Conservation (phyloP, 352 stramenopile genomes). For the Phytophthora tubulina region DNA sequence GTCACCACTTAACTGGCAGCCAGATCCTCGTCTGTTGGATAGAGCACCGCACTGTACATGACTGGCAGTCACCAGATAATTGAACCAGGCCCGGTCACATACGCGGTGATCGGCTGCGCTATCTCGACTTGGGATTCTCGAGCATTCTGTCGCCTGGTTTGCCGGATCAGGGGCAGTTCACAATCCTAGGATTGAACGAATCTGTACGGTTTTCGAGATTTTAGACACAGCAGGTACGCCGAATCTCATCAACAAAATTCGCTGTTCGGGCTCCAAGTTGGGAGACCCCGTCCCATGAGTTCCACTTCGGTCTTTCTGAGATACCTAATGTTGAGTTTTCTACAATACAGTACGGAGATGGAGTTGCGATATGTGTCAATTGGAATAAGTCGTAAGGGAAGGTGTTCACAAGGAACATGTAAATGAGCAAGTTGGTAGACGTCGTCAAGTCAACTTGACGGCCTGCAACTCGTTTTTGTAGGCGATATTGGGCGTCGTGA, state of each 20-base stretch:
- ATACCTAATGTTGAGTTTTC: too few species aligned
- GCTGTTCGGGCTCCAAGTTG: constrained; percentile 1
- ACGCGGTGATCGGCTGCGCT: constrained; percentile 11
- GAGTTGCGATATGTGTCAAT: background rate
- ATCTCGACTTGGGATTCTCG: constrained; percentile 19
- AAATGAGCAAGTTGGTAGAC: too few species aligned
- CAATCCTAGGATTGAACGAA: constrained; percentile 19
- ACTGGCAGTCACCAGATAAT: background rate
- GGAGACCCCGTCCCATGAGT: background rate
- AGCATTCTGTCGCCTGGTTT: constrained; percentile 24
- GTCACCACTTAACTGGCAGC: constrained; percentile 1
- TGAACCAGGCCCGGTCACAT: constrained; percentile 11
- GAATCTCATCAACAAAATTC: constrained; percentile 9
- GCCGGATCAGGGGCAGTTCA: constrained; percentile 14
- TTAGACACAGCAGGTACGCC: constrained; percentile 8
- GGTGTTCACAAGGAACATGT: too few species aligned
- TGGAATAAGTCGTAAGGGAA: too few species aligned
- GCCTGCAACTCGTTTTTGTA: background rate
- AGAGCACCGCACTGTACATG: background rate
- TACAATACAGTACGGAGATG: background rate
- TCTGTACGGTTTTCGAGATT: constrained; percentile 12
- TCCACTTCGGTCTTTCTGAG: background rate
- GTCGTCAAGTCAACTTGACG: too few species aligned
- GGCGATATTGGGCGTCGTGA: background rate
- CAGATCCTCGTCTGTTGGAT: constrained; percentile 6